Percentiles rank a stretch among this genome's conserved stretches.
phyloP scores from a whole-genome alignment of 2,329 filamentous ascomycete genomes.

The Apiospora kogelbergensis region DNA sequence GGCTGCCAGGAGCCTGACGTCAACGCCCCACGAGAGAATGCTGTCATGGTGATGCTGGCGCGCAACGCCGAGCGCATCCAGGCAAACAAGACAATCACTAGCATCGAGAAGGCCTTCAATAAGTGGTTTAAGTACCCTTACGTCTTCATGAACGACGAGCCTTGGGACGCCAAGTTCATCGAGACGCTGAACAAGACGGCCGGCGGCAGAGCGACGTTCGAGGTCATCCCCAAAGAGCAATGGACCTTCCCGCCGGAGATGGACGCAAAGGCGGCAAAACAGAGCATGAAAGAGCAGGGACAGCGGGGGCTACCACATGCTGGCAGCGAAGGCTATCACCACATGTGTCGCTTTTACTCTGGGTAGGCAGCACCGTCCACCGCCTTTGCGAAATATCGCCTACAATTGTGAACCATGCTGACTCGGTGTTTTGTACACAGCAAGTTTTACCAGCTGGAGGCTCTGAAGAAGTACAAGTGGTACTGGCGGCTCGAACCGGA shows the following conservation, averaged over 20 bases:
- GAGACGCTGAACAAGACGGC: conserved; percentile 35
- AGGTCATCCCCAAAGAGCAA: conserved; percentile 38
- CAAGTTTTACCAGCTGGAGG: conserved; percentile 43
- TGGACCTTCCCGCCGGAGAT: conserved; percentile 42
- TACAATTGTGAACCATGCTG: not conserved
- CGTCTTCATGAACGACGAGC: conserved; percentile 47
- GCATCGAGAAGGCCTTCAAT: conserved; percentile 45
- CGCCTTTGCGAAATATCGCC: not conserved
- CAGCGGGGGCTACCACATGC: conserved; percentile 36
- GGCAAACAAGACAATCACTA: conserved; percentile 39
- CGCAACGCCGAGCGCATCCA: conserved; percentile 42
- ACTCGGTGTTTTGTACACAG: conserved; percentile 20
- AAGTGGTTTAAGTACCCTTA: conserved; percentile 47
- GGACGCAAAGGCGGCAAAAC: conserved; percentile 29
- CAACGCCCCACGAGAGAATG: conserved; percentile 39
- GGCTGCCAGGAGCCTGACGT: conserved; percentile 40
- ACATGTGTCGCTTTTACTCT: conserved; percentile 45
- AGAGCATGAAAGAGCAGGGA: conserved; percentile 34
- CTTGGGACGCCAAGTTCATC: conserved; percentile 40
- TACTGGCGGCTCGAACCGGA: conserved; percentile 48
- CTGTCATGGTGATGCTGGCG: conserved; percentile 46
- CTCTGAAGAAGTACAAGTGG: conserved; percentile 43
- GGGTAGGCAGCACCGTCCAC: conserved; percentile 34
- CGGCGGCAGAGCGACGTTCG: conserved; percentile 39
- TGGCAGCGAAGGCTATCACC: conserved; percentile 40